Percentiles rank a stretch among this genome's conserved stretches.
Evolutionary conservation across 169 alveolate genomes (phyloP).

Genomic region (Eimeria acervulina): DNA sequence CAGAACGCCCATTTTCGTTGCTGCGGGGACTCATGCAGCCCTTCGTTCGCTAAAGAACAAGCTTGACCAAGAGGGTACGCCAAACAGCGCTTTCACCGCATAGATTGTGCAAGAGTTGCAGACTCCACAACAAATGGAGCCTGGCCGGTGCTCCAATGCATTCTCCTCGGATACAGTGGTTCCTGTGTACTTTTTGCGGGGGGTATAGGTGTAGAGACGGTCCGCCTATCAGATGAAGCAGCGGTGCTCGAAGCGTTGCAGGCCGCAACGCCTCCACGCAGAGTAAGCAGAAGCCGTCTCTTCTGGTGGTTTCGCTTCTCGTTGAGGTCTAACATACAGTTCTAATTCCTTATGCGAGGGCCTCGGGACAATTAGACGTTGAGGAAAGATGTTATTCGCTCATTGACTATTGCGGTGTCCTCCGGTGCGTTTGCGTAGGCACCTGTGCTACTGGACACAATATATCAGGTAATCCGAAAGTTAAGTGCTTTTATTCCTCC

Average conservation of each 20-base stretch:
- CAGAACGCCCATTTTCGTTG: constrained; percentile 64
- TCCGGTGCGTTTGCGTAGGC: constrained; percentile 29
- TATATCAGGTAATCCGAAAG: constrained; percentile 45
- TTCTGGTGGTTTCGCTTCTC: neutral
- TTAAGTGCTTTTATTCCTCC: neutral
- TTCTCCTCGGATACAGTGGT: neutral
- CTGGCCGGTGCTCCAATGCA: neutral
- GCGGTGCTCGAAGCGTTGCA: constrained; percentile 51
- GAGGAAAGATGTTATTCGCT: neutral
- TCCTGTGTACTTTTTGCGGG: neutral
- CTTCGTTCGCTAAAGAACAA: constrained; percentile 70
- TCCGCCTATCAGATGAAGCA: constrained; percentile 60
- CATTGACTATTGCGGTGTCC: neutral
- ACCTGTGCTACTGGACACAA: constrained; percentile 53
- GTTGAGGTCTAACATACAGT: neutral
- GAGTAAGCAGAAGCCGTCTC: neutral
- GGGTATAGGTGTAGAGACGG: constrained; percentile 49
- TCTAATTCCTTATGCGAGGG: neutral
- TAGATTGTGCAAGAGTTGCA: neutral
- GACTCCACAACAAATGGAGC: neutral
- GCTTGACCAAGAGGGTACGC: constrained; percentile 54
- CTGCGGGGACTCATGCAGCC: constrained; percentile 78
- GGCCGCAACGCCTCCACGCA: neutral
- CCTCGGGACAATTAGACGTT: neutral
- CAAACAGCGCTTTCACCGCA: neutral